Percentiles rank a stretch among this genome's conserved stretches.
These are phyloP conservation scores for Corymbia citriodora DNA, from an alignment of 441 rosid genomes.

Conservation along the genomic window DNA sequence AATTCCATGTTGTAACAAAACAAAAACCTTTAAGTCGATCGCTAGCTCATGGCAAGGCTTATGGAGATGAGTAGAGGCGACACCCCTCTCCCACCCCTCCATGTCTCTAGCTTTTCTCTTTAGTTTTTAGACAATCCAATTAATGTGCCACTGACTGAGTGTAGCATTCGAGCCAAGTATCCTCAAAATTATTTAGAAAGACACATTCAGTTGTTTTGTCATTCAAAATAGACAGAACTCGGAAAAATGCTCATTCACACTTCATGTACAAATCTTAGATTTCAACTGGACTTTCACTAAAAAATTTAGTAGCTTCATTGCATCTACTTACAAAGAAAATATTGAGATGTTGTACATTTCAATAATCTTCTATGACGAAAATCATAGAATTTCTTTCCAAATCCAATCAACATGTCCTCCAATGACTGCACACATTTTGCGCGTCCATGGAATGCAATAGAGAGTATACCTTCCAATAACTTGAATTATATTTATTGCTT, in stretches of 20 bases:
- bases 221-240: neutral
- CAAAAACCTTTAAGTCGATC: neutral
- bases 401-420: neutral
- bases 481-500: neutral
- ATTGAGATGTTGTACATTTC: neutral
- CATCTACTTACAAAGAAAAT: neutral
- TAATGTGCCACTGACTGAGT: neutral
- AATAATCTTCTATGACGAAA: neutral
- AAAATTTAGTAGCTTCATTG: neutral
- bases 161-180: neutral
- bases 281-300: neutral
- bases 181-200: neutral
- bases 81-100: no score
- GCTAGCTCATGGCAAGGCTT: neutral
- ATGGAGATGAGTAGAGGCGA: neutral
- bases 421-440: neutral
- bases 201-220: neutral
- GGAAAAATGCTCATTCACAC: neutral
- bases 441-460: neutral
- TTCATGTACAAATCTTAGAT: neutral
- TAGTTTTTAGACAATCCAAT: neutral
- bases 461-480: neutral
- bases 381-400: neutral
- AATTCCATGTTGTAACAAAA: neutral
- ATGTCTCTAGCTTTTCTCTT: neutral